phyloP scores from a whole-genome alignment of 495 filamentous ascomycete genomes.

The Physcia stellaris region DNA sequence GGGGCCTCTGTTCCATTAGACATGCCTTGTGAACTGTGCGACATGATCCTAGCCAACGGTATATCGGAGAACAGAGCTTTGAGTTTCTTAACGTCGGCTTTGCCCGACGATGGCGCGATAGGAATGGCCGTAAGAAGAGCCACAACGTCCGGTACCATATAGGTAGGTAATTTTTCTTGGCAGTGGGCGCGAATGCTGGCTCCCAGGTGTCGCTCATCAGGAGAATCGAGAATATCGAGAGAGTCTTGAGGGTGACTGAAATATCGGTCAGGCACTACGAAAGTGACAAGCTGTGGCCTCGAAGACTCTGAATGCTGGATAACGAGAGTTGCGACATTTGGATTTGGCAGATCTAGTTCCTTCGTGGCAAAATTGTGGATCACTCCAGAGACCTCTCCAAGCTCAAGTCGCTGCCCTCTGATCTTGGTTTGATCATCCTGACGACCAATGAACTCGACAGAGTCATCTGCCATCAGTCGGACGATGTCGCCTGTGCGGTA shows the following conservation, averaged over 20 bases:
- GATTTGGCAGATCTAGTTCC: slow-evolving; percentile 14
- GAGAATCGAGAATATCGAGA: background rate
- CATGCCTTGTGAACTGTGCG: background rate
- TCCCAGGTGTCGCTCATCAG: slow-evolving; percentile 2
- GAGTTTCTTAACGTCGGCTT: slow-evolving; percentile 35
- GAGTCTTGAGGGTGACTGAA: slow-evolving; percentile 2
- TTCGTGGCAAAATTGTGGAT: slow-evolving; percentile 25
- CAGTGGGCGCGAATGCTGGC: slow-evolving; percentile 24
- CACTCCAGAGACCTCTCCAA: slow-evolving; percentile 56
- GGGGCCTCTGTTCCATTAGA: too few relatives aligned
- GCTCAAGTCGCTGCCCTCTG: slow-evolving; percentile 61
- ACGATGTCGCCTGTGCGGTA: slow-evolving; percentile 37
- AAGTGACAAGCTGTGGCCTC: slow-evolving; percentile 30
- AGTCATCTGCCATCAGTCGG: slow-evolving; percentile 32
- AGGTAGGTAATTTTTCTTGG: slow-evolving; percentile 31
- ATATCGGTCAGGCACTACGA: slow-evolving; percentile 16
- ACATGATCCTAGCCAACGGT: slow-evolving; percentile 5
- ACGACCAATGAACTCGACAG: slow-evolving; percentile 53
- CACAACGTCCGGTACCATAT: slow-evolving; percentile 41
- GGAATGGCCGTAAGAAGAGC: slow-evolving; percentile 31
- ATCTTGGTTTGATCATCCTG: slow-evolving; percentile 71
- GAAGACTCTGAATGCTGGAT: slow-evolving; percentile 29
- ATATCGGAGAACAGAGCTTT: slow-evolving; percentile 18
- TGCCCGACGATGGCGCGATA: slow-evolving; percentile 29
- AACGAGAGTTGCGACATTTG: slow-evolving; percentile 26